Conservation (phyloP, 257 asterid genomes). For the Solanum corneliomulleri region DNA sequence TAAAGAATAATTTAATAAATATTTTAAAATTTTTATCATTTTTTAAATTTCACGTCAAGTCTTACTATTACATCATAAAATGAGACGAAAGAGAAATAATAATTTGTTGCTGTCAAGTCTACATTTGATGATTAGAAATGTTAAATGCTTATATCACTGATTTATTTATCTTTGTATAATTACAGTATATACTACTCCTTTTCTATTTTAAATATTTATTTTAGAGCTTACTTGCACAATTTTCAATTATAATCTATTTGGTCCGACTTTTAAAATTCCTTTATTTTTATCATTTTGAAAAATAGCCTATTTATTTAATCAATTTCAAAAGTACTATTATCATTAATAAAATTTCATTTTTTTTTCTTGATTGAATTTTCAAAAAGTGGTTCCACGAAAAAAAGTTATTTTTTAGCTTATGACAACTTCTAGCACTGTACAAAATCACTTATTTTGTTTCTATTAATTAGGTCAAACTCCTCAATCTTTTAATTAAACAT, state of each 20-base stretch:
- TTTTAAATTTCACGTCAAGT: too few species aligned
- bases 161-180: background rate
- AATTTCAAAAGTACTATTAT: background rate
- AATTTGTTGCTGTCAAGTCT: too few species aligned
- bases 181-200: background rate
- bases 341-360: background rate
- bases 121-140: background rate
- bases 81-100: too few species aligned
- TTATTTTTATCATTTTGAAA: background rate
- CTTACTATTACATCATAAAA: rapidly evolving
- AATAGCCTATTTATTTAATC: background rate
- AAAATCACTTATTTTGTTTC: background rate
- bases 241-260: background rate
- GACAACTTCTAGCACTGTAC: background rate
- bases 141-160: background rate
- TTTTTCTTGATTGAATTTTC: too few species aligned
- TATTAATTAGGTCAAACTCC: background rate
- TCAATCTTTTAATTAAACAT: background rate
- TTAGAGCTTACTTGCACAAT: background rate
- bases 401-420: background rate
- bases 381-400: background rate
- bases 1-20: too few species aligned
- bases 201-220: background rate
- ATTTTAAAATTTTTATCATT: too few species aligned
- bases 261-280: background rate